Evolutionary conservation across 2,329 filamentous ascomycete genomes (phyloP).

Genomic region (Alternaria novae-zelandiae): DNA sequence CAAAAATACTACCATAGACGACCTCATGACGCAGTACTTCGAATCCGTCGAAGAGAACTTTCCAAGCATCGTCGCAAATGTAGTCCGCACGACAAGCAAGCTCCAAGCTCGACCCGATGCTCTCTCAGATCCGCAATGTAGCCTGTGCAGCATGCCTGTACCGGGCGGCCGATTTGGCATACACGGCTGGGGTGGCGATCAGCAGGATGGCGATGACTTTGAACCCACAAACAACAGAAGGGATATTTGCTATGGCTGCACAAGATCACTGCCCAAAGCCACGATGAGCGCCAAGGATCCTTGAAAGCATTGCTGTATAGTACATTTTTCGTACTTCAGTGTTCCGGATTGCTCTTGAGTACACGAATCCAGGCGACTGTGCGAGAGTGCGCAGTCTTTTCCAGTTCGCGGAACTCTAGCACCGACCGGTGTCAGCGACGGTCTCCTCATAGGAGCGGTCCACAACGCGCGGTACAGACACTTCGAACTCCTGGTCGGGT

Average conservation of each 20-base stretch:
- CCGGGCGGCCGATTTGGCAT: constrained; percentile 68
- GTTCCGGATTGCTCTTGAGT: constrained; percentile 7
- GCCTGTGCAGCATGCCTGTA: constrained; percentile 72
- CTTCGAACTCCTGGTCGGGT: constrained; percentile 47
- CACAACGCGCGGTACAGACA: constrained; percentile 31
- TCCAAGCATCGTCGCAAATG: constrained; percentile 91
- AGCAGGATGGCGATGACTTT: constrained; percentile 50
- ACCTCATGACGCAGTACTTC: constrained; percentile 89
- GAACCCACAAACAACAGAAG: constrained; percentile 23
- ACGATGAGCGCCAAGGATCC: neutral
- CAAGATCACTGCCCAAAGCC: constrained; percentile 58
- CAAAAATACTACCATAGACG: constrained; percentile 85
- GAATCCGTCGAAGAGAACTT: constrained; percentile 83
- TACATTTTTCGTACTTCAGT: neutral
- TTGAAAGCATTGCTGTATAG: neutral
- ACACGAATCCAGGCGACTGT: constrained; percentile 36
- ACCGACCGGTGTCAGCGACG: constrained; percentile 19
- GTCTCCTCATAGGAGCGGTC: constrained; percentile 32
- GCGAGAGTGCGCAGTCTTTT: constrained; percentile 31
- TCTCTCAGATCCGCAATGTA: constrained; percentile 56
- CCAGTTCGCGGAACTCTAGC: constrained; percentile 43
- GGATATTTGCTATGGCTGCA: constrained; percentile 75
- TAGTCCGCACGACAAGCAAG: constrained; percentile 89
- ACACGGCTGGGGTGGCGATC: constrained; percentile 65
- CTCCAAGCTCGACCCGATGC: constrained; percentile 60